Percentiles rank a stretch among this genome's conserved stretches.
phyloP scores from a whole-genome alignment of 176 grass and related monocot species.

The Metroxylon sagu region DNA sequence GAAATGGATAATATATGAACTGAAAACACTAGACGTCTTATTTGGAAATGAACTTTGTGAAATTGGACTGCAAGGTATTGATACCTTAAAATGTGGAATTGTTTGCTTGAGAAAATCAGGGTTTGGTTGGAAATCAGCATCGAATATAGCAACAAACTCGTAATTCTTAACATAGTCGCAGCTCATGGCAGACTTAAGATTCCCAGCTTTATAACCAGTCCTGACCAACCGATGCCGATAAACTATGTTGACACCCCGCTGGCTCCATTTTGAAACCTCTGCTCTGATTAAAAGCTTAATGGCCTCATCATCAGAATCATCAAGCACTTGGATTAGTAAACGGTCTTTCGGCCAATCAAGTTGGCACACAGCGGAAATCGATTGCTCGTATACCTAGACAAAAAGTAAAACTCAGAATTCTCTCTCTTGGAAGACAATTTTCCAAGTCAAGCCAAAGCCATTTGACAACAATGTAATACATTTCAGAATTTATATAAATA shows the following conservation, averaged over 20 bases:
- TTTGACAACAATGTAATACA: too few species aligned
- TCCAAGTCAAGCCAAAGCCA: too few species aligned
- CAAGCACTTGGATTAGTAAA: constrained; percentile 75
- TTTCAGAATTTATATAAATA: too few species aligned
- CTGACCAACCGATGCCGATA: constrained; percentile 58
- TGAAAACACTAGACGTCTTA: too few species aligned
- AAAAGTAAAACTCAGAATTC: background rate
- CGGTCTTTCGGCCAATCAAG: constrained; percentile 66
- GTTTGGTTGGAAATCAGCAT: constrained; percentile 73
- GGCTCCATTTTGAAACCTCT: constrained; percentile 65
- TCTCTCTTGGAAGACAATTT: too few species aligned
- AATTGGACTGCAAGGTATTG: background rate
- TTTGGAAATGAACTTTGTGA: too few species aligned
- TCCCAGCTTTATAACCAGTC: constrained; percentile 77
- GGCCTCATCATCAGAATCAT: constrained; percentile 59
- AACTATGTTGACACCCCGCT: constrained; percentile 52
- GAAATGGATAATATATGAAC: background rate
- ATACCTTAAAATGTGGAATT: constrained; percentile 70
- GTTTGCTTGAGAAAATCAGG: constrained; percentile 74
- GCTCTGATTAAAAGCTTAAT: constrained; percentile 47
- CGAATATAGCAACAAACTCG: constrained; percentile 75
- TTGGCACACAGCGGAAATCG: constrained; percentile 48
- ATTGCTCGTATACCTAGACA: constrained; percentile 64
- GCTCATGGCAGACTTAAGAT: constrained; percentile 76
- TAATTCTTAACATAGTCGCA: constrained; percentile 75